A percentile compares a stretch with the other conserved stretches of the same genome.
These are phyloP conservation scores for Vaccinium macrocarpon DNA, from an alignment of 148 eudicot species.

Conservation along the genomic window DNA sequence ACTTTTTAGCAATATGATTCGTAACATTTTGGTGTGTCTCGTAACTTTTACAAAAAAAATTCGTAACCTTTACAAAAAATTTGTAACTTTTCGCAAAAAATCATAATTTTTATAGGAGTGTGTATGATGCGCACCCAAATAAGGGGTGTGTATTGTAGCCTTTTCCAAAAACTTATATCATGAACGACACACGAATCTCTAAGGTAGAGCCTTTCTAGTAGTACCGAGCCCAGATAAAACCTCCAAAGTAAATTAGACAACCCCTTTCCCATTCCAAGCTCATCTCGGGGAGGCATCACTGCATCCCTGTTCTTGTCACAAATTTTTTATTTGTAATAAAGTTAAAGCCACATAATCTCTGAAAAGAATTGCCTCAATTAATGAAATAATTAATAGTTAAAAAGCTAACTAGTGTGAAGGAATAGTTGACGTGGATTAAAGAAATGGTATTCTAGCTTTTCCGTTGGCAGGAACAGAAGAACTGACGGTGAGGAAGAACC, in stretches of 20 bases:
- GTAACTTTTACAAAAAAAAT: too few relatives aligned
- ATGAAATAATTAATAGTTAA: background rate
- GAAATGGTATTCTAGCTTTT: background rate
- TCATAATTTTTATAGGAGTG: too few relatives aligned
- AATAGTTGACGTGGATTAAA: background rate
- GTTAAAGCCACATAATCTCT: background rate
- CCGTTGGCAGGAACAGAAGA: background rate
- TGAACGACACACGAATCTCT: too few relatives aligned
- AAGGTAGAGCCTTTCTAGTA: background rate
- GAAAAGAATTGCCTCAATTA: background rate
- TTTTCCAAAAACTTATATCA: too few relatives aligned
- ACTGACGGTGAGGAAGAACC: background rate
- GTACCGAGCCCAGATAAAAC: background rate
- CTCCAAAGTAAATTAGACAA: background rate
- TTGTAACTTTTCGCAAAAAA: too few relatives aligned
- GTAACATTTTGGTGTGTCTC: too few relatives aligned
- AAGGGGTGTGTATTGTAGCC: too few relatives aligned
- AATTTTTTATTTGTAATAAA: background rate
- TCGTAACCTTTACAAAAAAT: too few relatives aligned
- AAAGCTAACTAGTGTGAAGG: background rate
- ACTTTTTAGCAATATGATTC: too few relatives aligned
- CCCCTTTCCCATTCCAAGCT: background rate
- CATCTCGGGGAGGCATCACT: background rate
- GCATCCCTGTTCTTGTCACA: background rate
- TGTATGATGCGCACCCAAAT: too few relatives aligned